Evolutionary conservation across 495 filamentous ascomycete species (phyloP).

Genomic region (Hypoxylon crocopeplum): DNA sequence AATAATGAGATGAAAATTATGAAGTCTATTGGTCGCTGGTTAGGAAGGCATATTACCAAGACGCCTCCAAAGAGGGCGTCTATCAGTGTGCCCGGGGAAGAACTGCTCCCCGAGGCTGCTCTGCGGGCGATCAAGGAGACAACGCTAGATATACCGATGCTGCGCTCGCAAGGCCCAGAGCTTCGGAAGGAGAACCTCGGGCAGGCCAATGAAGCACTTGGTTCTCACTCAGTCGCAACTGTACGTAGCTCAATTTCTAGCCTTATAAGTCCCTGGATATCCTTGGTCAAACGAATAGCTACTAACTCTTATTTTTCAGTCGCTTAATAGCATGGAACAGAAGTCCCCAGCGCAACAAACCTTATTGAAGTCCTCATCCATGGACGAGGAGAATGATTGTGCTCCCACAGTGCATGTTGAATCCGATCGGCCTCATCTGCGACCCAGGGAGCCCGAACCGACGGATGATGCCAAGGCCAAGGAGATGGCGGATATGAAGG

Average conservation of each 20-base stretch:
- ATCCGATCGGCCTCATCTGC: background rate
- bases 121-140: background rate
- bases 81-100: slow-evolving; percentile 7
- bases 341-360: background rate
- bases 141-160: background rate
- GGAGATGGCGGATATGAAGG: background rate
- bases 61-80: background rate
- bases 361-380: background rate
- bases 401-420: background rate
- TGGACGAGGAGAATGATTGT: background rate
- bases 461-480: no score
- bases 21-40: slow-evolving; percentile 15
- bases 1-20: background rate
- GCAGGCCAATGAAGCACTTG: slow-evolving; percentile 8
- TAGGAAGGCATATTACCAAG: slow-evolving; percentile 14
- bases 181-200: slow-evolving; percentile 9
- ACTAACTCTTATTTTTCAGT: background rate
- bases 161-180: background rate
- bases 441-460: background rate
- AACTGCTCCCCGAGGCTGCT: background rate
- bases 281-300: no score
- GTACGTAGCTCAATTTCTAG: no score
- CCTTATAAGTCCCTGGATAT: no score
- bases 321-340: background rate
- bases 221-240: slow-evolving; percentile 10